Conservation (phyloP, 345 rosid genomes). For the Viola odorata region DNA sequence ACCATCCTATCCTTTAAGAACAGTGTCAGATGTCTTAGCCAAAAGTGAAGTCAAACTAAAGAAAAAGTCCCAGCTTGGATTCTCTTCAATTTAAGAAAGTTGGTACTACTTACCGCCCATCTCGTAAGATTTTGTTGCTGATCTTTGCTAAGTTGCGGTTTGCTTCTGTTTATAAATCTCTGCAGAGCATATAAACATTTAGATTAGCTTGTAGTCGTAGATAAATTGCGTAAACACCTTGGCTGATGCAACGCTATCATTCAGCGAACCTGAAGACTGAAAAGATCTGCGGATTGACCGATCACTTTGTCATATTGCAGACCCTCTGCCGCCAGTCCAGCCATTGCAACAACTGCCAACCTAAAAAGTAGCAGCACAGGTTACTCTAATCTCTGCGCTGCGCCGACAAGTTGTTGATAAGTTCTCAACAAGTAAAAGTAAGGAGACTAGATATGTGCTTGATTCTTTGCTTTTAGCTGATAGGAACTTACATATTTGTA, state of each 20-base stretch:
- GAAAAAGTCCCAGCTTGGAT: not conserved
- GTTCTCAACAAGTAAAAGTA: not conserved
- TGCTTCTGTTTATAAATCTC: slow-evolving; percentile 87
- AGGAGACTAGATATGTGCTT: no score
- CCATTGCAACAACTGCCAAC: slow-evolving; percentile 86
- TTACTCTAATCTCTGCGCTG: not conserved
- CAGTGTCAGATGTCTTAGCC: not conserved
- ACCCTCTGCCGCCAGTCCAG: slow-evolving; percentile 95
- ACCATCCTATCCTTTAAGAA: not conserved
- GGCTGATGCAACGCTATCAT: no score
- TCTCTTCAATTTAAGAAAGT: not conserved
- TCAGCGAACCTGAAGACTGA: slow-evolving; percentile 88
- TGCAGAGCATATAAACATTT: slow-evolving; percentile 20
- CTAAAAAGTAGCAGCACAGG: slow-evolving; percentile 27
- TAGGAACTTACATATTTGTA: no score
- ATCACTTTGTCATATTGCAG: slow-evolving; percentile 82
- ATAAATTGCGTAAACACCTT: no score
- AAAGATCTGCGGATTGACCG: slow-evolving; percentile 97
- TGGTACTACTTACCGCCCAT: slow-evolving; percentile 78
- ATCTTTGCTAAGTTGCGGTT: slow-evolving; percentile 67
- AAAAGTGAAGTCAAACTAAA: no score
- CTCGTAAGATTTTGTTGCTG: slow-evolving; percentile 94
- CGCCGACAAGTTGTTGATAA: no score
- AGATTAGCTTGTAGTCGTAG: not conserved
- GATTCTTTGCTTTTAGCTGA: not conserved